Evolutionary conservation across 2,329 filamentous ascomycete species (phyloP).

Genomic region (Aspergillus fijiensis): DNA sequence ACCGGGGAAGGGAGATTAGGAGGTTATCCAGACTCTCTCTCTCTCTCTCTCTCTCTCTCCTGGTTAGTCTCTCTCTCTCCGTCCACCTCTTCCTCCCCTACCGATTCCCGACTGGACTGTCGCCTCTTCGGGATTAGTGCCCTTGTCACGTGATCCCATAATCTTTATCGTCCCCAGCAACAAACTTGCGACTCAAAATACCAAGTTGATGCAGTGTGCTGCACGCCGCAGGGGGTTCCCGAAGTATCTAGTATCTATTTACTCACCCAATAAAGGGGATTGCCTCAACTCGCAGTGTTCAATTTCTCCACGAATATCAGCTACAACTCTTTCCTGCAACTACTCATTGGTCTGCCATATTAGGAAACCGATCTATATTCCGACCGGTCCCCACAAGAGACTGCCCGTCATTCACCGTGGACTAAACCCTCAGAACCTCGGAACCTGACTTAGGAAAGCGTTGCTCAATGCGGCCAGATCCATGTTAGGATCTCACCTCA

Average conservation of each 20-base stretch:
- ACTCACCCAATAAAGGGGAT: not conserved
- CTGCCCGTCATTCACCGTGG: not conserved
- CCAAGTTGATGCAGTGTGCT: not conserved
- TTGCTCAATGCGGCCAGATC: too few relatives aligned
- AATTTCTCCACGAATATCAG: not conserved
- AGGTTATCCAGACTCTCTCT: slow-evolving; percentile 22
- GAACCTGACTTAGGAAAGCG: too few relatives aligned
- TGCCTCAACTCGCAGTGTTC: not conserved
- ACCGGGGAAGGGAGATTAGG: slow-evolving; percentile 19
- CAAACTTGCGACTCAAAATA: not conserved
- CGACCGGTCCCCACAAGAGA: not conserved
- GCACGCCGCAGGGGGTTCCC: not conserved
- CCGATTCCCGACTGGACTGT: slow-evolving; percentile 19
- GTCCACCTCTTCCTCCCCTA: slow-evolving; percentile 7
- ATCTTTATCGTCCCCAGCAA: slow-evolving; percentile 1
- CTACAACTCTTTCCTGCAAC: not conserved
- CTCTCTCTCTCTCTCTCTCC: not conserved
- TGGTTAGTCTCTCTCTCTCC: not conserved
- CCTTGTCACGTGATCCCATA: slow-evolving; percentile 16
- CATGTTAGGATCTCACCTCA: too few relatives aligned
- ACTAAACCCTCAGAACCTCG: too few relatives aligned
- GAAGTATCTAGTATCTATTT: not conserved
- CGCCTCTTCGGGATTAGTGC: slow-evolving; percentile 21
- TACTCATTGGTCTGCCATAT: not conserved
- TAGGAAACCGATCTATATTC: not conserved